Evolutionary conservation across 1,139 yeast species (phyloP), one percentile per base, ranked within the genome.

Genomic region (Tardiomyces blankii): DNA sequence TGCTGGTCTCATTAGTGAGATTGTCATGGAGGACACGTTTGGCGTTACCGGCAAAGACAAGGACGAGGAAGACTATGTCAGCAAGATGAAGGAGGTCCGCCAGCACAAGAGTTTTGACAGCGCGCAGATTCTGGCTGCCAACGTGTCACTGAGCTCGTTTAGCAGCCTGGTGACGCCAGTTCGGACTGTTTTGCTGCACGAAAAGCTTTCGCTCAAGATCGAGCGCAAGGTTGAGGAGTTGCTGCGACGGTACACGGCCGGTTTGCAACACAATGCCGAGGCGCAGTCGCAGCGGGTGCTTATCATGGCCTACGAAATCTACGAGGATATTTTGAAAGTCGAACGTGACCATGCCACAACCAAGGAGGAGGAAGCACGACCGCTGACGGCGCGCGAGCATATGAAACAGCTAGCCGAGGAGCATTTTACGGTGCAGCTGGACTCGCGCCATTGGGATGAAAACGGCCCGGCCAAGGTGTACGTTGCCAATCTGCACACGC

Each of bases 1-100:
- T 19, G 75, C 81, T 7, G 67, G 67, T 2, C 56, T 83, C 44
- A 66, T 89, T 16, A 80, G 82, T 51, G 80, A 77, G 25, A 71
- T 88, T 33, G 74, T 89, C 33, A 89, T 91, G 95, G 95, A 88
- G 59, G 96, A 91, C 58, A 76, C 80, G 2, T 89, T 91, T 64
- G 99, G 98, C 16, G 77, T 83, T 5, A 87, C 95, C 8, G 95
- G 96, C 38, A 82, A 82, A 58, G 98, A 91, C 60, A 91, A 93
- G 61, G 98, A 91, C 54, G 89, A 93, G 14, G 96, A 88, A 51
- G 96, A 89, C 25, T 91, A 91, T 59, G 78, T 77, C 45, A 81
- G 87, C 44, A 81, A 81, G 51, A 85, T 88, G 81, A 86, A 84
- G 57, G 98, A 91, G 68, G 93, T 91, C 39, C 88, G 86, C 59